Percentiles rank a stretch among this genome's conserved stretches.
Evolutionary conservation across 2,329 filamentous ascomycete species (phyloP).

Genomic region (Shiraia sp.): DNA sequence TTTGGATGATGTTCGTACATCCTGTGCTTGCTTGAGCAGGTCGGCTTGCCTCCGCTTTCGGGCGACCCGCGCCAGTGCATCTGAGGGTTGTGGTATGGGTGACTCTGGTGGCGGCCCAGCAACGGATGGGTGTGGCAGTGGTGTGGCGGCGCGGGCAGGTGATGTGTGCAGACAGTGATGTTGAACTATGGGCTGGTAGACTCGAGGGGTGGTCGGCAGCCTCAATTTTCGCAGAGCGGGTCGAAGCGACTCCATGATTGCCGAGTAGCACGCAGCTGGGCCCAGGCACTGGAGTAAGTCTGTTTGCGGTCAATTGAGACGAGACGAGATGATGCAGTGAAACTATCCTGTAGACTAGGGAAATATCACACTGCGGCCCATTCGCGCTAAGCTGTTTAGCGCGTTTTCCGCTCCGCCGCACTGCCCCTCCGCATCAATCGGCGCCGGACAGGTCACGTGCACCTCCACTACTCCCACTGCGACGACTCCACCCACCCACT

Average conservation of each 20-base stretch:
- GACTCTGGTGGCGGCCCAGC: slow-evolving; percentile 64
- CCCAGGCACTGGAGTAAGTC: too few species aligned
- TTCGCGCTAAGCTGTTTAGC: not conserved
- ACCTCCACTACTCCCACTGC: slow-evolving; percentile 1
- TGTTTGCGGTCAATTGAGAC: not conserved
- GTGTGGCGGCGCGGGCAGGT: slow-evolving; percentile 53
- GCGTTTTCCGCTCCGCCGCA: not conserved
- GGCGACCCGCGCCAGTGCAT: slow-evolving; percentile 53
- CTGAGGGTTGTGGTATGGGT: slow-evolving; percentile 54
- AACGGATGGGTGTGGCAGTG: slow-evolving; percentile 60
- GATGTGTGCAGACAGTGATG: slow-evolving; percentile 50
- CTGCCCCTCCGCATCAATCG: too few species aligned
- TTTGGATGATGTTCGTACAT: slow-evolving; percentile 43
- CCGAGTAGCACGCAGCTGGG: too few species aligned
- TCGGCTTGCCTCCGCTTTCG: slow-evolving; percentile 57
- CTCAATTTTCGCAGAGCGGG: slow-evolving; percentile 29
- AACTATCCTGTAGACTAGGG: too few species aligned
- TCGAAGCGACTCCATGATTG: slow-evolving; percentile 34
- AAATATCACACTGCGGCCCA: not conserved
- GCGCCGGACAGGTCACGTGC: too few species aligned
- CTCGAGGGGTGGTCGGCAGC: slow-evolving; percentile 17
- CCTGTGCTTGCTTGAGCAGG: slow-evolving; percentile 51
- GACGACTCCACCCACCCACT: too few species aligned
- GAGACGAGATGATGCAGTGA: not conserved
- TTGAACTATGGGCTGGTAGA: slow-evolving; percentile 23